These are phyloP conservation scores for Paramyrothecium sp. DNA, from an alignment of 2,329 filamentous ascomycete species.

Conservation along the genomic window DNA sequence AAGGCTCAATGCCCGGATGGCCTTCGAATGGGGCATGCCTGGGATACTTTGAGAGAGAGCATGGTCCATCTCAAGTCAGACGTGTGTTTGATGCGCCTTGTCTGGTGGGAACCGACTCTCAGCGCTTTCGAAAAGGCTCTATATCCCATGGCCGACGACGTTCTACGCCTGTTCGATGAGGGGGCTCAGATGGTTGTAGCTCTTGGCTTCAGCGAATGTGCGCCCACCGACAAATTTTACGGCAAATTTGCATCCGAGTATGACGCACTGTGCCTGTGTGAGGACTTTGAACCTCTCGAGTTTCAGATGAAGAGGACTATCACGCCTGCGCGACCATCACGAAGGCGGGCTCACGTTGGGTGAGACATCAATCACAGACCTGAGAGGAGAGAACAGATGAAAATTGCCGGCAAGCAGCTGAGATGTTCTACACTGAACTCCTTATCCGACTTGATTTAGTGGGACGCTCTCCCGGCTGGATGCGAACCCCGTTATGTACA, in stretches of 20 bases:
- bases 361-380: not conserved
- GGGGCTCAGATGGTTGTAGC: conserved; percentile 4
- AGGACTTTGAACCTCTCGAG: conserved; percentile 6
- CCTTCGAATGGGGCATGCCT: conserved; percentile 4
- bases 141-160: conserved; percentile 6
- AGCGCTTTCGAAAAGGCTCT: conserved; percentile 2
- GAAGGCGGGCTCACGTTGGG: not conserved
- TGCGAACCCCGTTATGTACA: no score
- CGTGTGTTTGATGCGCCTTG: conserved; percentile 2
- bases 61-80: conserved; percentile 2
- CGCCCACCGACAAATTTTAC: not conserved
- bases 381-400: no score
- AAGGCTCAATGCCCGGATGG: conserved; percentile 2
- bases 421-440: no score
- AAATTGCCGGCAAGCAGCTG: no score
- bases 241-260: not conserved
- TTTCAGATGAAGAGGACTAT: conserved; percentile 1
- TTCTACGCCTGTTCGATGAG: conserved; percentile 2
- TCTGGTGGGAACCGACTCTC: conserved; percentile 6
- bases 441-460: no score
- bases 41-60: conserved; percentile 4
- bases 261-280: not conserved
- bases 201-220: conserved; percentile 2
- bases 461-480: no score
- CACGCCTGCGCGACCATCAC: not conserved